Evolutionary conservation across 306 rosid species (phyloP).

Genomic region (Castanea crenata): DNA sequence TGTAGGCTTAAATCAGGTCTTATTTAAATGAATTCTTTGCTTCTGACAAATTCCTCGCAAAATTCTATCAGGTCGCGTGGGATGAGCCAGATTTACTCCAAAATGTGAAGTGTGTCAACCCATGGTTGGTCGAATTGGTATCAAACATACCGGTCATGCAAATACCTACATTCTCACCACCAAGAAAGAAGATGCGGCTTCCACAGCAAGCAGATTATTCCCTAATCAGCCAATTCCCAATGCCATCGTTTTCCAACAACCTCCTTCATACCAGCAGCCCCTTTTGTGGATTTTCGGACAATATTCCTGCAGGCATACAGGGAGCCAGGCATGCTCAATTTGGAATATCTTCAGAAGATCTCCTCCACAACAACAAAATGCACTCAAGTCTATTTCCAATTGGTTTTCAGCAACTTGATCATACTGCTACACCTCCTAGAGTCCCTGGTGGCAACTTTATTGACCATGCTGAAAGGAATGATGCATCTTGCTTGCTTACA

Average conservation of each 20-base stretch:
- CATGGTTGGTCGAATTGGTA: slow-evolving; percentile 89
- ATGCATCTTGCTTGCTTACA: slow-evolving; percentile 52
- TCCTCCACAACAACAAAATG: slow-evolving; percentile 55
- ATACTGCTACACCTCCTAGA: slow-evolving; percentile 31
- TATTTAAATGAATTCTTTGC: not conserved
- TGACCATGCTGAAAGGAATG: slow-evolving; percentile 37
- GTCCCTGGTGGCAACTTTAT: slow-evolving; percentile 34
- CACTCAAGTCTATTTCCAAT: slow-evolving; percentile 46
- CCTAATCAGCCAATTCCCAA: slow-evolving; percentile 53
- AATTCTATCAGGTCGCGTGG: slow-evolving; percentile 74
- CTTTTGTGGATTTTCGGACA: slow-evolving; percentile 42
- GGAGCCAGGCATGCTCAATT: slow-evolving; percentile 99
- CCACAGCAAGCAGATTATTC: slow-evolving; percentile 54
- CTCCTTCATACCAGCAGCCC: slow-evolving; percentile 48
- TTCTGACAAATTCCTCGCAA: slow-evolving; percentile 12
- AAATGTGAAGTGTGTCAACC: slow-evolving; percentile 86
- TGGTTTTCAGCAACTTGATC: slow-evolving; percentile 49
- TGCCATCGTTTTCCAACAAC: slow-evolving; percentile 51
- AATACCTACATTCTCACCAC: slow-evolving; percentile 70
- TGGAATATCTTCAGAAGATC: slow-evolving; percentile 61
- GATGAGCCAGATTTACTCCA: slow-evolving; percentile 97
- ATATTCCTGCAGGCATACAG: slow-evolving; percentile 84
- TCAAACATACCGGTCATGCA: slow-evolving; percentile 71
- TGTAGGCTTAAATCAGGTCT: slow-evolving; percentile 5
- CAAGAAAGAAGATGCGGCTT: slow-evolving; percentile 69